These are phyloP conservation scores for Apiotrichum sp. DNA, from an alignment of 1,284 basidiomycete genomes.

Conservation along the genomic window DNA sequence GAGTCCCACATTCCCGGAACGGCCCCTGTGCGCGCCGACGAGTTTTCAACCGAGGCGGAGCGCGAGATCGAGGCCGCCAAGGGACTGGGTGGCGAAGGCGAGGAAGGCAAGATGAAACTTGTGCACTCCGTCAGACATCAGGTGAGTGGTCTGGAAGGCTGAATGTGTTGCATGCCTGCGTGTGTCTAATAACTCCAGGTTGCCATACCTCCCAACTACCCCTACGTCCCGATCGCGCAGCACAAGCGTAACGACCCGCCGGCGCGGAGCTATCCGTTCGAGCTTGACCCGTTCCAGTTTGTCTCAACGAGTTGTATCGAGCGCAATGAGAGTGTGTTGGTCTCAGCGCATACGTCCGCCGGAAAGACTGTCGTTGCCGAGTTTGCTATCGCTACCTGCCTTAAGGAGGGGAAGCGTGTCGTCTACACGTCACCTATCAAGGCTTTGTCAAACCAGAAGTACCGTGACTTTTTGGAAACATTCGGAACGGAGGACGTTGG, in stretches of 20 bases:
- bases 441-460: conserved; percentile 97
- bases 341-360: conserved; percentile 96
- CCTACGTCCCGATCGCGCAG: conserved; percentile 83
- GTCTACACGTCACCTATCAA: conserved; percentile 99
- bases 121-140: conserved; percentile 46
- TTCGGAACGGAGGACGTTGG: conserved; percentile 84
- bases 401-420: conserved; percentile 80
- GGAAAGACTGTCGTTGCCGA: conserved; percentile 99
- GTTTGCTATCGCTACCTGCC: conserved; percentile 95
- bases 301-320: conserved; percentile 94
- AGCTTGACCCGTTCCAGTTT: conserved; percentile 94
- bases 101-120: conserved; percentile 47
- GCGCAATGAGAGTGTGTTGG: conserved; percentile 92
- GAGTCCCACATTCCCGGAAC: conserved; percentile 48
- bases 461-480: conserved; percentile 92
- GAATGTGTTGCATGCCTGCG: too few species aligned
- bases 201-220: conserved; percentile 85
- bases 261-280: conserved; percentile 89
- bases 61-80: conserved; percentile 79
- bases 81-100: conserved; percentile 58
- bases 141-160: conserved; percentile 32
- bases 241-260: conserved; percentile 90
- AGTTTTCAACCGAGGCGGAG: conserved; percentile 82
- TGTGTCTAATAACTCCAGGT: conserved; percentile 66
- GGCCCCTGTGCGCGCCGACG: conserved; percentile 71